phyloP scores from a whole-genome alignment of 1,139 yeast species.

The Magnusiomyces magnusii region DNA sequence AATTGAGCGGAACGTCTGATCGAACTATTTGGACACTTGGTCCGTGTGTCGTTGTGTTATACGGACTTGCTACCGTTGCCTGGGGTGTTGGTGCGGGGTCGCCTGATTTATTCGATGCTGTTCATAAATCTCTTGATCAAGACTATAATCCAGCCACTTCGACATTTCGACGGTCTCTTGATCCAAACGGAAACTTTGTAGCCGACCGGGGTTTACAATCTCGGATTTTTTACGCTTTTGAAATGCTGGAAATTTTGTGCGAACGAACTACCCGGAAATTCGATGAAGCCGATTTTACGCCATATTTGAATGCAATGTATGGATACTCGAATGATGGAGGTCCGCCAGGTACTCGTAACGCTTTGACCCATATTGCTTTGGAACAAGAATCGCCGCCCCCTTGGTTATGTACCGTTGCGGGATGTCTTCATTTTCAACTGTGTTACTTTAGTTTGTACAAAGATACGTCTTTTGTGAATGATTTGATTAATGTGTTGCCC shows the following conservation, averaged over 20 bases:
- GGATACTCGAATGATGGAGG: neutral
- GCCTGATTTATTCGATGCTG: neutral
- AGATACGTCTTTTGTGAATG: slow-evolving; percentile 4
- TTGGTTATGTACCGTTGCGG: slow-evolving; percentile 11
- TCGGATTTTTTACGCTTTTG: slow-evolving; percentile 29
- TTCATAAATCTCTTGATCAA: neutral
- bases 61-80: slow-evolving; percentile 29
- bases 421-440: slow-evolving; percentile 8
- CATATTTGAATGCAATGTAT: neutral
- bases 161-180: neutral
- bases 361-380: neutral
- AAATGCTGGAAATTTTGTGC: slow-evolving; percentile 25
- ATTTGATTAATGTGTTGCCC: neutral
- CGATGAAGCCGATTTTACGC: slow-evolving; percentile 6
- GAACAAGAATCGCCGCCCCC: slow-evolving; percentile 8
- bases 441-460: slow-evolving; percentile 10
- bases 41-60: slow-evolving; percentile 24
- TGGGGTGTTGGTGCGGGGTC: slow-evolving; percentile 17
- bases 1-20: slow-evolving; percentile 2
- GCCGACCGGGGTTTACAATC: slow-evolving; percentile 25
- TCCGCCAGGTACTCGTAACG: slow-evolving; percentile 2
- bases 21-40: slow-evolving; percentile 24
- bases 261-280: slow-evolving; percentile 1
- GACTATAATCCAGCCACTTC: slow-evolving; percentile 1
- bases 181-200: neutral